Conservation (phyloP, 306 rosid species). For the Glycine tomentella region DNA sequence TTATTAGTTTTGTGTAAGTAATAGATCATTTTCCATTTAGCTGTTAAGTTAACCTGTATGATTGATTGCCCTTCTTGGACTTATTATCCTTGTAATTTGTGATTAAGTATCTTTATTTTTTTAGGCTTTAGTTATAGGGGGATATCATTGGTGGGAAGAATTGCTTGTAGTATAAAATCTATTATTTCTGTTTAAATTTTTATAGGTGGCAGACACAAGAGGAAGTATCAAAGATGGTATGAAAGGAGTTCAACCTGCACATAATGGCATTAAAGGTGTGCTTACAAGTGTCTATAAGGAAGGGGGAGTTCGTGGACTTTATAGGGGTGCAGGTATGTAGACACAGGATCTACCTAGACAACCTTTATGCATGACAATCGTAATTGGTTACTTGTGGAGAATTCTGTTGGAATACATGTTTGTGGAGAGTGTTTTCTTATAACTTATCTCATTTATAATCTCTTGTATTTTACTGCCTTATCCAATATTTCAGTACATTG, state of each 20-base stretch:
- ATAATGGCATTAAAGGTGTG: conserved; percentile 75
- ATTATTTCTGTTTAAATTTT: conserved; percentile 23
- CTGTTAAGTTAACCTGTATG: conserved; percentile 6
- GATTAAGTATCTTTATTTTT: not conserved
- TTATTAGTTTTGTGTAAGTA: not conserved
- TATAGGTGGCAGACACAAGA: conserved; percentile 69
- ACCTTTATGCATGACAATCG: conserved; percentile 6
- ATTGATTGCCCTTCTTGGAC: conserved; percentile 8
- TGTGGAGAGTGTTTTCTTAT: conserved; percentile 22
- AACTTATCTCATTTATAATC: conserved; percentile 3
- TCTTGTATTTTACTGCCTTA: conserved; percentile 25
- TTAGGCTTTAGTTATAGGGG: conserved; percentile 10
- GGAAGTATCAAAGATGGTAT: conserved; percentile 55
- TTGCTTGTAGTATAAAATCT: conserved; percentile 1
- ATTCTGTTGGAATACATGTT: conserved; percentile 21
- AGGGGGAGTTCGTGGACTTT: conserved; percentile 86
- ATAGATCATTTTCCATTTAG: conserved; percentile 21
- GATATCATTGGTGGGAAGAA: conserved; percentile 8
- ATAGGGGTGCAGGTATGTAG: conserved; percentile 86
- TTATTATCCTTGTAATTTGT: conserved; percentile 4
- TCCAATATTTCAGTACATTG: conserved; percentile 28
- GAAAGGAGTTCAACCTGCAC: conserved; percentile 55
- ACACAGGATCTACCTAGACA: conserved; percentile 13
- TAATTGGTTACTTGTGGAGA: conserved; percentile 23
- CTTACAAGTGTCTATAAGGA: conserved; percentile 76